These are phyloP conservation scores for Clonostachys sp. DNA, from an alignment of 2,329 filamentous ascomycete genomes.

Conservation along the genomic window DNA sequence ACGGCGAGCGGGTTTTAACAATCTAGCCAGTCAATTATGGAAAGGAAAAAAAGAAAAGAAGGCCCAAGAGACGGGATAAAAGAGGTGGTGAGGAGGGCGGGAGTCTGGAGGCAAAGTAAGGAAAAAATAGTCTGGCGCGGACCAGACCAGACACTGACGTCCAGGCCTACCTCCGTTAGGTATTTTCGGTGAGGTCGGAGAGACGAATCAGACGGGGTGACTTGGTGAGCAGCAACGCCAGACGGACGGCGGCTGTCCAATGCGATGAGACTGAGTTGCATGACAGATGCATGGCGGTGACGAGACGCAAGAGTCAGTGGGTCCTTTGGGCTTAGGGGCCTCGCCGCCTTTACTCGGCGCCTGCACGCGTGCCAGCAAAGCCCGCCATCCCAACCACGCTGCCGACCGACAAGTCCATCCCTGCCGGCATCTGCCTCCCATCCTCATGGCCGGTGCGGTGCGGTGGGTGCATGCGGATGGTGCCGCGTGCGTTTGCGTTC, in stretches of 20 bases:
- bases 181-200: slow-evolving; percentile 12
- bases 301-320: background rate
- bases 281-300: background rate
- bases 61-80: slow-evolving; percentile 5
- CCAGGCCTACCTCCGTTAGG: background rate
- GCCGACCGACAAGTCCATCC: no score
- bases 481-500: no score
- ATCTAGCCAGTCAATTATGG: no score
- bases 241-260: slow-evolving; percentile 1
- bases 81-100: slow-evolving; percentile 5
- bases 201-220: background rate
- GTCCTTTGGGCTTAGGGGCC: background rate
- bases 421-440: no score
- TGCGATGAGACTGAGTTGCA: background rate
- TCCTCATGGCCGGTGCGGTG: no score
- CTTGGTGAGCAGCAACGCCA: no score
- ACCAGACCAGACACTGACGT: background rate
- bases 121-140: slow-evolving; percentile 4
- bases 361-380: no score
- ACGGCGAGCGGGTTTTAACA: no score
- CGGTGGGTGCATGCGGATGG: no score
- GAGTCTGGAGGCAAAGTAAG: slow-evolving; percentile 1
- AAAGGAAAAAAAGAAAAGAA: slow-evolving; percentile 5
- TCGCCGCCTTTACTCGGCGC: background rate
- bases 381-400: no score